Evolutionary conservation across 768 basidiomycete species (phyloP).

Genomic region (Coprinopsis marcescibilis): DNA sequence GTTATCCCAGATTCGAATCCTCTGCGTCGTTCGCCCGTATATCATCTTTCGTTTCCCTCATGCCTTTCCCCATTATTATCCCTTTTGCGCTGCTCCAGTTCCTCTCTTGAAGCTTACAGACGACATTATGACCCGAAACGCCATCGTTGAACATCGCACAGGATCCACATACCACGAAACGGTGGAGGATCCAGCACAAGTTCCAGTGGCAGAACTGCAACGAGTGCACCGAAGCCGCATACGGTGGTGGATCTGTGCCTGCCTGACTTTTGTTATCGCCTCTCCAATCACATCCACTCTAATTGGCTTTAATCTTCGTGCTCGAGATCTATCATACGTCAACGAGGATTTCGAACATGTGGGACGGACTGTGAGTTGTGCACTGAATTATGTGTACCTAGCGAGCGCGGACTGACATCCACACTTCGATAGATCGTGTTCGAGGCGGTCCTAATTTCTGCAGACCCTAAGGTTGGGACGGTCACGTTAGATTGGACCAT

Average conservation of each 20-base stretch:
- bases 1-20: too few species aligned
- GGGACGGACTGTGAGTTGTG: slow-evolving; percentile 1
- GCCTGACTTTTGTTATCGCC: neutral
- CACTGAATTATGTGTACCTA: neutral
- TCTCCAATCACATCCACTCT: slow-evolving; percentile 1
- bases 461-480: slow-evolving; percentile 15
- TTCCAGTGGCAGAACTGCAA: too few species aligned
- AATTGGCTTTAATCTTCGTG: neutral
- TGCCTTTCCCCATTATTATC: too few species aligned
- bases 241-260: slow-evolving; percentile 1
- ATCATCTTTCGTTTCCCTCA: too few species aligned
- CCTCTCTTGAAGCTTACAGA: too few species aligned
- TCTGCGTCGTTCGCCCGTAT: too few species aligned
- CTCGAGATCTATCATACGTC: slow-evolving; percentile 1
- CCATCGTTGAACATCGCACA: too few species aligned
- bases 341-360: neutral
- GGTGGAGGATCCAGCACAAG: too few species aligned
- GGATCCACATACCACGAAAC: too few species aligned
- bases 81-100: too few species aligned
- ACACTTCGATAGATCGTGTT: slow-evolving; percentile 5
- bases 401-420: neutral
- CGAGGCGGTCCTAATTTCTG: slow-evolving; percentile 17
- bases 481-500: slow-evolving; percentile 21
- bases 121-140: too few species aligned
- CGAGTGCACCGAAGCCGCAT: too few species aligned